Base-by-base conservation (phyloP, 768 basidiomycete species). In the Podaxis mareebaensis region DNA sequence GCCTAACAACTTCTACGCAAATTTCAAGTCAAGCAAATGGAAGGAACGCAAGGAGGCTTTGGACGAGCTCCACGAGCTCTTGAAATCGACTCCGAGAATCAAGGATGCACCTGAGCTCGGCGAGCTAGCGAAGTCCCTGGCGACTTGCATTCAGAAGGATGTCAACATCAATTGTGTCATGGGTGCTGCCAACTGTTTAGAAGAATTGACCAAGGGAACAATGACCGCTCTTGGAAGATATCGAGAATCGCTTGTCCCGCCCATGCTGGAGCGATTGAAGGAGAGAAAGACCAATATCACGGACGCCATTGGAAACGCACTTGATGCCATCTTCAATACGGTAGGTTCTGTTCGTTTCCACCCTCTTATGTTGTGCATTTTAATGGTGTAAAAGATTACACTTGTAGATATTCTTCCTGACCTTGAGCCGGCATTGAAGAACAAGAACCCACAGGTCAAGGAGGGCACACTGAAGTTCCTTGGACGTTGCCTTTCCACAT, bases 391-490 rank as follows among this genome's bases (percentile, higher is more conserved):
- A 70, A 70, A 99, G 96, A 88, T 88, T 0, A 83, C 86, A 1
- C 77, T 99, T 5, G 74, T 87, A 28, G 95, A 97, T 64, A 85
- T 95, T 48, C 80, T 93, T 58, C 89, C 93, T 13, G 94, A 98
- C 73, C 78, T 96, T 48, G 80, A 92, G 44, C 81, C 87, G 3
- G 84, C 89, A 0, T 77, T 96, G 17, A 87, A 87, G 67, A 89
- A 89, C 60, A 99, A 99, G 78, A 99, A 98, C 70, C 97, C 97
- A 1, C 95, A 97, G 75, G 92, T 97, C 33, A 96, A 97, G 70
- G 94, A 96, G 75, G 92, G 93, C 5, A 90, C 95, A 0, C 77
- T 96, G 67, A 92, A 92, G 70, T 97, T 96, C 70, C 78, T 98
- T 28, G 85, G 83, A 20, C 85, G 96, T 56, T 91, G 86, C 70